Conservation (phyloP, 495 filamentous ascomycete species). For the Peziza echinospora region DNA sequence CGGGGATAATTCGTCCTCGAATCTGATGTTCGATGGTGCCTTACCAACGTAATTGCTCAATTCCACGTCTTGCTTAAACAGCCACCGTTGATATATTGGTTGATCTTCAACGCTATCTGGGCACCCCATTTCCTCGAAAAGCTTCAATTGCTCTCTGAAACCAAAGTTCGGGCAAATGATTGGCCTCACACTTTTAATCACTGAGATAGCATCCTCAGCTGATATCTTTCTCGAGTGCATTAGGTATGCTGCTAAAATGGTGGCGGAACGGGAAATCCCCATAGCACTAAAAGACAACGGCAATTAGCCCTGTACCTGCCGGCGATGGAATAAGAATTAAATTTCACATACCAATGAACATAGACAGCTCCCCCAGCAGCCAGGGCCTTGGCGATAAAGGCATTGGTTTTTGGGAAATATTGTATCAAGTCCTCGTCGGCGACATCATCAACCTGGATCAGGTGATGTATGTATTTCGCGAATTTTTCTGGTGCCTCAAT, state of each 20-base stretch:
- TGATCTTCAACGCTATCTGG: constrained; percentile 45
- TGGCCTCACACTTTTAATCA: constrained; percentile 42
- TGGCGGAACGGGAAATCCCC: constrained; percentile 83
- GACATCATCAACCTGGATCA: constrained; percentile 69
- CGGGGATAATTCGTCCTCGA: constrained; percentile 84
- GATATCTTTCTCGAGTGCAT: constrained; percentile 38
- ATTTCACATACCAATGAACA: constrained; percentile 45
- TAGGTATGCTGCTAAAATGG: constrained; percentile 65
- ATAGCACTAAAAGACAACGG: constrained; percentile 89
- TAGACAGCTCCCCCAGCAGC: constrained; percentile 42
- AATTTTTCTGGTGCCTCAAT: constrained; percentile 33
- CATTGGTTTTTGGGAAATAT: constrained; percentile 50
- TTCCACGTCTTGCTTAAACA: constrained; percentile 58
- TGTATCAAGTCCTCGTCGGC: constrained; percentile 69
- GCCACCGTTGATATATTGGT: constrained; percentile 68
- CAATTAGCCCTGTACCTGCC: too few relatives aligned
- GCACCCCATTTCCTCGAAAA: constrained; percentile 71
- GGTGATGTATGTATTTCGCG: constrained; percentile 44
- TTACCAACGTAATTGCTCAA: constrained; percentile 46
- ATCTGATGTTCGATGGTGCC: constrained; percentile 53
- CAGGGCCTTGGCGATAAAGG: constrained; percentile 64
- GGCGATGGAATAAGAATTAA: constrained; percentile 1
- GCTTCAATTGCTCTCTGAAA: constrained; percentile 66
- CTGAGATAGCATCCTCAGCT: constrained; percentile 35
- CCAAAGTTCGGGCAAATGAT: constrained; percentile 69